Conservation (phyloP, 805 yeast species). For the Starmerella floris region DNA sequence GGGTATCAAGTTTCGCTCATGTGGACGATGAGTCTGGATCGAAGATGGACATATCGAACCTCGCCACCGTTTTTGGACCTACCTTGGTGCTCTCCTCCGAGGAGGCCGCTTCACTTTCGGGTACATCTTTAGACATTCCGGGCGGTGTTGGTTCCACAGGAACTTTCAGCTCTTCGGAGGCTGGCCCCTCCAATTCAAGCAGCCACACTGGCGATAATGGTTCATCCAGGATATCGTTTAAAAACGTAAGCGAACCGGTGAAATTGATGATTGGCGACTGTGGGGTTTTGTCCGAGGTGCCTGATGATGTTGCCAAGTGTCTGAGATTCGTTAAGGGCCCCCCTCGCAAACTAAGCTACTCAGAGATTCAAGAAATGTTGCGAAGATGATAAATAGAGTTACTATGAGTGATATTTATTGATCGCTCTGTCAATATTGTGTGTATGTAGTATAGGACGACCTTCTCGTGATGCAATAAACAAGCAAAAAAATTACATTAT, state of each 20-base stretch:
- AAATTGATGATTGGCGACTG: constrained; percentile 69
- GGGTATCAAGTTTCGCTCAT: constrained; percentile 93
- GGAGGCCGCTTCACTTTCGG: constrained; percentile 18
- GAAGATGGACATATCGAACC: constrained; percentile 89
- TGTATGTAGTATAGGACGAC: not conserved
- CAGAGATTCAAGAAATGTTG: constrained; percentile 7
- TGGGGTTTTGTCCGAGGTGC: constrained; percentile 66
- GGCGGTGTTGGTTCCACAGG: not conserved
- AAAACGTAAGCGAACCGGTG: constrained; percentile 82
- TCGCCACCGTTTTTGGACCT: constrained; percentile 93
- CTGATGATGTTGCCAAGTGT: constrained; percentile 39
- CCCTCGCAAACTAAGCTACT: constrained; percentile 5
- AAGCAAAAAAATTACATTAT: not conserved
- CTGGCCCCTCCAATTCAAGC: not conserved
- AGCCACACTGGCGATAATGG: not conserved
- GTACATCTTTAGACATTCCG: not conserved
- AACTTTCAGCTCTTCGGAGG: not conserved
- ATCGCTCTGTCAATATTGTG: not conserved
- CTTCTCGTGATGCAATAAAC: not conserved
- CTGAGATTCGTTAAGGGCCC: constrained; percentile 10
- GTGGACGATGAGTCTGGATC: constrained; percentile 68
- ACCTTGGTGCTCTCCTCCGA: constrained; percentile 60
- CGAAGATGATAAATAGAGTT: not conserved
- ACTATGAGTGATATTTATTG: not conserved
- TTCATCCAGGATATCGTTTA: constrained; percentile 32